phyloP scores from a whole-genome alignment of 2,329 filamentous ascomycete species.

The Fusarium proliferatum region DNA sequence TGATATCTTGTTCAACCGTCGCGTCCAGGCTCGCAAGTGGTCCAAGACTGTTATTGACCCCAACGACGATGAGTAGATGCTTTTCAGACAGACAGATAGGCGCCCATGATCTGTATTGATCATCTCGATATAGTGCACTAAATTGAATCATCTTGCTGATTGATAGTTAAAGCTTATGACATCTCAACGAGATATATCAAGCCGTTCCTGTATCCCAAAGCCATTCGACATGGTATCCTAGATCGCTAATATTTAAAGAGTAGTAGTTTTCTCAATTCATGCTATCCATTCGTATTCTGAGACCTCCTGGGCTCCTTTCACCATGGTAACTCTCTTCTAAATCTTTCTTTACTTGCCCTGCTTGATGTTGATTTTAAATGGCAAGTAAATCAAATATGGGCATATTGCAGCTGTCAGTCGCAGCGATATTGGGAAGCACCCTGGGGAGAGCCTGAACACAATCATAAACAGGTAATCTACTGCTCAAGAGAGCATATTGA shows the following conservation, averaged over 20 bases:
- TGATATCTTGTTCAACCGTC: not conserved
- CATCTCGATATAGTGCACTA: not conserved
- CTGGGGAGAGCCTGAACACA: too few relatives aligned
- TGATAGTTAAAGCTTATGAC: too few relatives aligned
- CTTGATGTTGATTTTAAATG: too few relatives aligned
- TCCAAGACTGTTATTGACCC: not conserved
- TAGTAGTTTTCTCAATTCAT: not conserved
- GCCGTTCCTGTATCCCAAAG: not conserved
- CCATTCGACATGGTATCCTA: not conserved
- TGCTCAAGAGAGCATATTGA: too few relatives aligned
- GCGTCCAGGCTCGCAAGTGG: not conserved
- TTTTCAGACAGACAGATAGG: not conserved
- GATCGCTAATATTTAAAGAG: not conserved
- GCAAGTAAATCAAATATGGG: too few relatives aligned
- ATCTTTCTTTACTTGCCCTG: too few relatives aligned
- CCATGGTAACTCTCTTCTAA: not conserved
- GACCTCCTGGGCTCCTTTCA: not conserved
- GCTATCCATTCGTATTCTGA: not conserved
- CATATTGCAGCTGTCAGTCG: too few relatives aligned
- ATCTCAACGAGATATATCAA: too few relatives aligned
- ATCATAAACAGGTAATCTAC: too few relatives aligned
- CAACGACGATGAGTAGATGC: not conserved
- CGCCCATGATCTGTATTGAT: not conserved
- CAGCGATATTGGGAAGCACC: too few relatives aligned
- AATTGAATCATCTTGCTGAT: too few relatives aligned